Evolutionary conservation across 2,329 filamentous ascomycete species (phyloP).

Genomic region (Xylariales sp.): DNA sequence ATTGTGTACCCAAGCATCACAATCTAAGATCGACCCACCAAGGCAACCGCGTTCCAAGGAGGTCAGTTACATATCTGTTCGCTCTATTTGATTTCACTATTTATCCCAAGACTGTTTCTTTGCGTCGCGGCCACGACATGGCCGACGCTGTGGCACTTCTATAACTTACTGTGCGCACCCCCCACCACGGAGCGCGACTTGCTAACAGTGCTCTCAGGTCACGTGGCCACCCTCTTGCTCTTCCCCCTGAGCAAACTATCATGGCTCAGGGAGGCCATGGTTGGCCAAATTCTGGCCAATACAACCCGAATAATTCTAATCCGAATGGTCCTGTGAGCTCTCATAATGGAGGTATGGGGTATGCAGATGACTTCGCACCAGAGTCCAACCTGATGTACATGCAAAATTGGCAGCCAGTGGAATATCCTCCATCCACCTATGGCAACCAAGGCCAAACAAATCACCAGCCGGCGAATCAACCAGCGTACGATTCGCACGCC

Average conservation of each 20-base stretch:
- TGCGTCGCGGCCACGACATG: no score
- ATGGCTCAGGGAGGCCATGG: conserved; percentile 9
- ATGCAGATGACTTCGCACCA: neutral
- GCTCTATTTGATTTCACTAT: no score
- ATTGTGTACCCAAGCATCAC: no score
- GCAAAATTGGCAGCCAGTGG: neutral
- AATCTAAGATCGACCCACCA: no score
- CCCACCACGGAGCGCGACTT: no score
- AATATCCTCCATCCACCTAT: neutral
- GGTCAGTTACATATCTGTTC: no score
- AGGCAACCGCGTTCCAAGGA: no score
- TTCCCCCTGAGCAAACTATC: neutral
- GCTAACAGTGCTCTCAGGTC: no score
- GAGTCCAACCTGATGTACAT: conserved; percentile 3
- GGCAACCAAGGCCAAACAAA: neutral
- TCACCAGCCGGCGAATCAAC: conserved; percentile 1
- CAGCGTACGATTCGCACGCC: neutral
- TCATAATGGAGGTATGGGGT: neutral
- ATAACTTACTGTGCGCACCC: no score
- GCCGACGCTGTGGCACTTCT: no score
- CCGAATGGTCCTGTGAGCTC: neutral
- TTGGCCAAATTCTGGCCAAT: conserved; percentile 9
- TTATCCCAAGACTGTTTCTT: no score
- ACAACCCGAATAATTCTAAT: neutral
- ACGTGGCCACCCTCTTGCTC: no score